Evolutionary conservation across 371 early-diverging fungal genomes (phyloP), one percentile per base, ranked within the genome.

Genomic region (Apophysomyces sp.): DNA sequence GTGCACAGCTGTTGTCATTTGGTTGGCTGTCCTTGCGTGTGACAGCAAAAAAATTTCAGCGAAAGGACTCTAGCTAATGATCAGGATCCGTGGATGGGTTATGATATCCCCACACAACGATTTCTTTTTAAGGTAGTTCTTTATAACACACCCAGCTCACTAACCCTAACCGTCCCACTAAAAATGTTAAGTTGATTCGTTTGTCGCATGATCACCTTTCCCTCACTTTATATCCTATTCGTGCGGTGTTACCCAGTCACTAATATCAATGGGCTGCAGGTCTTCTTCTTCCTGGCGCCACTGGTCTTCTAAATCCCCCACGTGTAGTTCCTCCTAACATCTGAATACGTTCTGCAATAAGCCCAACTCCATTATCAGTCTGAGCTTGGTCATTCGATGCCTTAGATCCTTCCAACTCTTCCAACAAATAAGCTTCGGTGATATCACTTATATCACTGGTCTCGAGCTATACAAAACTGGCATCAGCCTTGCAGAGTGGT

Each of bases 371-470:
- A 15, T 18, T 37, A 51, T 57, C 60, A 32, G 27, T 44, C 34
- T 24, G 52, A 12, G 54, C 37, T 53, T 51, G 55, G 27, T 51
- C 29, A 49, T 58, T 32, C 36, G 58, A 40, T 29, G 54, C 32
- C 24, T 54, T 6, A 53, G 61, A 54, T 11, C 75, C 67, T 26
- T 74, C 66, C 16, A 91, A 63, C 39, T 89, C 89, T 32, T 88
- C 88, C 29, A 68, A 63, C 6, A 92, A 66, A 41, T 81, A 86
- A 0, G 73, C 63, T 29, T 81, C 77, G 4, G 86, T 83, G 40
- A 94, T 57, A 52, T 92, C 94, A 7, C 62, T 57, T 1, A 84
- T 73, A 63, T 85, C 84, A 58, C 89, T 92, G 12, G 92, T 85
- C 73, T 94, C 94, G 55, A 88, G 65, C 85, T 87, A 58, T 44